Conservation (phyloP, 148 eudicot species). For the Pharnaceum exiguum region DNA sequence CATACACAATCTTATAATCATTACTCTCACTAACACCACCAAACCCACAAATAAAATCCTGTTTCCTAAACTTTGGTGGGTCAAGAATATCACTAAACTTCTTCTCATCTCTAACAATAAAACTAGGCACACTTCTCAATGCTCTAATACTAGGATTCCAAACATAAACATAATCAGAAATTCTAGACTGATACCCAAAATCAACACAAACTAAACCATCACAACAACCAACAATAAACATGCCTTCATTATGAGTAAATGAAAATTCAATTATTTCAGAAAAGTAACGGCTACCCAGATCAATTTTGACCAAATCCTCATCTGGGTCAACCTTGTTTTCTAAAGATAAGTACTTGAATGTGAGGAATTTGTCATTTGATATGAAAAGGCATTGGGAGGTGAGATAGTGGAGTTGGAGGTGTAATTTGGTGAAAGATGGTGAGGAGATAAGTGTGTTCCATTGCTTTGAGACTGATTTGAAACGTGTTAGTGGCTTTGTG, state of each 20-base stretch:
- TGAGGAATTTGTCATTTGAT: slow-evolving; percentile 6
- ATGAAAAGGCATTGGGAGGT: slow-evolving; percentile 4
- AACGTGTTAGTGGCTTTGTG: slow-evolving; percentile 16
- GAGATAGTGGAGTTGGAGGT: slow-evolving; percentile 10
- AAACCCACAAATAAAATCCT: slow-evolving; percentile 18
- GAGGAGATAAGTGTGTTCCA: slow-evolving; percentile 15
- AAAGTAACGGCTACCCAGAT: not conserved
- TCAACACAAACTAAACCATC: slow-evolving; percentile 21
- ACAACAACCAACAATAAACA: slow-evolving; percentile 15
- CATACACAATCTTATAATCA: slow-evolving; percentile 17
- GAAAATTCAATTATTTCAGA: not conserved
- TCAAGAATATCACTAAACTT: not conserved
- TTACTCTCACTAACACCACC: slow-evolving; percentile 15
- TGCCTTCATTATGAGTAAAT: not conserved
- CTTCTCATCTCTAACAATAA: not conserved
- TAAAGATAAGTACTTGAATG: not conserved
- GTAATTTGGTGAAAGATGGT: slow-evolving; percentile 11
- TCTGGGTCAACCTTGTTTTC: not conserved
- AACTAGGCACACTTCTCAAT: not conserved
- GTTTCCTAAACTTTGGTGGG: not conserved
- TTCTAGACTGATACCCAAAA: slow-evolving; percentile 1
- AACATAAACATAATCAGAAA: not conserved
- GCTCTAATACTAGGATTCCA: slow-evolving; percentile 19
- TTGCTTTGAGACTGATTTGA: slow-evolving; percentile 17
- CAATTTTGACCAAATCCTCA: slow-evolving; percentile 2